Percentiles rank a stretch among this genome's conserved stretches.
phyloP scores from a whole-genome alignment of 805 yeast genomes.

The Millerago galiae region DNA sequence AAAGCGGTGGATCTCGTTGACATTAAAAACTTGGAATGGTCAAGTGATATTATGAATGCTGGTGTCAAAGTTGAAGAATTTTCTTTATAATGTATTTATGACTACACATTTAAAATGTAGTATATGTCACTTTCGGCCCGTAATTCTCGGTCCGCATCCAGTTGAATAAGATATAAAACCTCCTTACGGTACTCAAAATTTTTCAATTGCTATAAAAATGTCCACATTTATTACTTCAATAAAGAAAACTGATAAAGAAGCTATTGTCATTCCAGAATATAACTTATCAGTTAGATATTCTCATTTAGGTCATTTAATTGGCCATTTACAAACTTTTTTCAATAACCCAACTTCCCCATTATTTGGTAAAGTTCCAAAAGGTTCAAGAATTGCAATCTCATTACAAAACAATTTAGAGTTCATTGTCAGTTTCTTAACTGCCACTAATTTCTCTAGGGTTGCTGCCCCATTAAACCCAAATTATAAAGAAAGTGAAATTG shows the following conservation, averaged over 20 bases:
- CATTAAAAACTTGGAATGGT: slow-evolving; percentile 6
- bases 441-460: slow-evolving; percentile 47
- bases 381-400: slow-evolving; percentile 50
- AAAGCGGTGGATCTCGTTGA: slow-evolving; percentile 5
- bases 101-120: background rate
- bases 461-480: slow-evolving; percentile 68
- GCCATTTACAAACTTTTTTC: slow-evolving; percentile 44
- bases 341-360: slow-evolving; percentile 36
- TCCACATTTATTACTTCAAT: slow-evolving; percentile 5
- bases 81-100: background rate
- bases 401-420: slow-evolving; percentile 58
- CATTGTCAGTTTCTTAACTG: slow-evolving; percentile 47
- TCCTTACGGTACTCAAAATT: background rate
- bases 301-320: slow-evolving; percentile 37
- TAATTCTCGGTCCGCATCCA: background rate
- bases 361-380: slow-evolving; percentile 26
- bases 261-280: slow-evolving; percentile 6
- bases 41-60: slow-evolving; percentile 5
- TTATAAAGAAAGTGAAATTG: slow-evolving; percentile 55
- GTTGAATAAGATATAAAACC: background rate
- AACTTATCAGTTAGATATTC: slow-evolving; percentile 31
- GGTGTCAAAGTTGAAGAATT: slow-evolving; percentile 9
- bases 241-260: slow-evolving; percentile 4
- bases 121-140: background rate
- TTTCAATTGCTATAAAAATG: background rate